Evolutionary conservation across 805 yeast genomes (phyloP).

Genomic region (Sungouiella blattae): DNA sequence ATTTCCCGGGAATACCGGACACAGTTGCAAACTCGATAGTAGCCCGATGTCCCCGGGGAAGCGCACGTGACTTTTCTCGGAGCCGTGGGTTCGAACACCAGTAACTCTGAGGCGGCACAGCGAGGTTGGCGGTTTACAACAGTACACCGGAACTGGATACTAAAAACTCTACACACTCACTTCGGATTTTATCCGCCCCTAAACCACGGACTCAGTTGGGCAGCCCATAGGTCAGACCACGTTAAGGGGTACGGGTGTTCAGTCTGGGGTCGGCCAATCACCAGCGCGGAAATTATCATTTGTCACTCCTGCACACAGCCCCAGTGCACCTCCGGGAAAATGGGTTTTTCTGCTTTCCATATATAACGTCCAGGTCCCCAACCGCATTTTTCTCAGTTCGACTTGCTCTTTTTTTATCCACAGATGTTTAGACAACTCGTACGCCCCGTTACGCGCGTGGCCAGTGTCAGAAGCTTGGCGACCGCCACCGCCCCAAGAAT

Average conservation of each 20-base stretch:
- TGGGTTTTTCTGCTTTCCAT: conserved; percentile 1
- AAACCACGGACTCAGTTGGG: too few relatives aligned
- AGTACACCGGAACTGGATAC: too few relatives aligned
- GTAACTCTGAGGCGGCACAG: too few relatives aligned
- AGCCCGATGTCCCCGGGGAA: background rate
- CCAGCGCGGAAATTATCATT: conserved; percentile 6
- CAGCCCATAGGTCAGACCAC: too few relatives aligned
- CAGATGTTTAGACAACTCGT: conserved; percentile 13
- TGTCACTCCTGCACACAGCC: conserved; percentile 14
- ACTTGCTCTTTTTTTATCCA: background rate
- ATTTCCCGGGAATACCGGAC: background rate
- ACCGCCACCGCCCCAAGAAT: conserved; percentile 47
- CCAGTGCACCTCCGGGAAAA: conserved; percentile 7
- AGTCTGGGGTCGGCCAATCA: conserved; percentile 20
- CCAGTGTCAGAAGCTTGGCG: conserved; percentile 26
- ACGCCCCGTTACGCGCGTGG: conserved; percentile 13
- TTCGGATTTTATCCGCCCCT: too few relatives aligned
- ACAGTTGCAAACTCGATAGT: too few relatives aligned
- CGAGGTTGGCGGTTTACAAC: too few relatives aligned
- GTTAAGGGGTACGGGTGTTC: conserved; percentile 3
- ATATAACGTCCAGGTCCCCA: background rate
- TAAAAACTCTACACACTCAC: too few relatives aligned
- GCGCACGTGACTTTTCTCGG: background rate
- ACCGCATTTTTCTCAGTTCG: background rate
- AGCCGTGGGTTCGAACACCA: too few relatives aligned